phyloP scores from a whole-genome alignment of 208 protist genomes.

The Acanthamoeba royreba region DNA sequence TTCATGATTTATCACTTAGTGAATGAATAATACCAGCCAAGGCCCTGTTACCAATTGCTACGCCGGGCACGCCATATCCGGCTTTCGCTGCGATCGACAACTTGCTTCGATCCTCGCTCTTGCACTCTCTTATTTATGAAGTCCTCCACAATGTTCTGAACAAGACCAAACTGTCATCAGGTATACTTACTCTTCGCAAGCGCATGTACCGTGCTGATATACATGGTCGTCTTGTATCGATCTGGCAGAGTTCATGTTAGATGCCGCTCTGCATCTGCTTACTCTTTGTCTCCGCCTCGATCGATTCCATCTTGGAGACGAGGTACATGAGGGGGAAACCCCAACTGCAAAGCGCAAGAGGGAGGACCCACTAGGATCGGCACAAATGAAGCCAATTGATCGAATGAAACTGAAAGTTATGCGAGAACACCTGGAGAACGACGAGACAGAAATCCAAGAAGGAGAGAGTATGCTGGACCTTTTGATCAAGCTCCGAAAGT shows the following conservation, averaged over 20 bases:
- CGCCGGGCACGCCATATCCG: neutral
- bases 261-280: neutral
- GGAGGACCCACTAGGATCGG: neutral
- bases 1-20: no score
- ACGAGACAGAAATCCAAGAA: neutral
- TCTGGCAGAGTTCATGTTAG: neutral
- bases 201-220: neutral
- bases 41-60: neutral
- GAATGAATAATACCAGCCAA: neutral
- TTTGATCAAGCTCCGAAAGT: neutral
- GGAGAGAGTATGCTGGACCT: neutral
- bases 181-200: neutral
- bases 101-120: neutral
- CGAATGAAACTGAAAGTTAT: neutral
- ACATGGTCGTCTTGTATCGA: neutral
- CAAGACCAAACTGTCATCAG: neutral
- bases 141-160: neutral
- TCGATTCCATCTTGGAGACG: neutral
- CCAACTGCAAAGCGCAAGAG: neutral
- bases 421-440: neutral
- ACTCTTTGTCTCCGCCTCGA: neutral
- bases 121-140: neutral
- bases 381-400: neutral
- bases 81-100: neutral
- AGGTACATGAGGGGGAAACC: neutral